Conservation (phyloP, 371 early-diverging fungal genomes). For the Sporodiniella umbellata region DNA sequence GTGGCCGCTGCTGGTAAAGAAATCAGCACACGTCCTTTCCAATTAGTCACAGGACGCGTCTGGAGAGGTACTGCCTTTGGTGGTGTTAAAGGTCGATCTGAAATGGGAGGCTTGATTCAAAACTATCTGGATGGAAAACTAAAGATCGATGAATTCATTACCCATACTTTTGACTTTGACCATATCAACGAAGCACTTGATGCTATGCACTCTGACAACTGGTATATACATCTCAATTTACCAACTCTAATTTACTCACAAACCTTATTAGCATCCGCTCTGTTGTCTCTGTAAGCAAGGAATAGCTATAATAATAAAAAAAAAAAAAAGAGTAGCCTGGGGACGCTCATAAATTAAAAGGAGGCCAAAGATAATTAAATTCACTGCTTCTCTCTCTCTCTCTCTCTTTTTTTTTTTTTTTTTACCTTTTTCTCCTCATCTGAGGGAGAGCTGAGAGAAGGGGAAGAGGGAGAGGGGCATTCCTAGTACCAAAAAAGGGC, state of each 20-base stretch:
- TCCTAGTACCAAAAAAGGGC: no score
- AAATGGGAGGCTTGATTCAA: constrained; percentile 86
- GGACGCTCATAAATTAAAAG: no score
- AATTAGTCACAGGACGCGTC: constrained; percentile 89
- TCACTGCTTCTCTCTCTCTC: no score
- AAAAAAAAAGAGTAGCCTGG: no score
- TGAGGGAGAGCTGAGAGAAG: no score
- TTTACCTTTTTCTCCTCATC: no score
- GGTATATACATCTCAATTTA: constrained; percentile 34
- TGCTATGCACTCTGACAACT: constrained; percentile 77
- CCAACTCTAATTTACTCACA: neutral
- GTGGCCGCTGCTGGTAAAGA: constrained; percentile 94
- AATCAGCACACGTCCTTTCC: constrained; percentile 92
- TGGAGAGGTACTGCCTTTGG: constrained; percentile 98
- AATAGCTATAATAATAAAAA: no score
- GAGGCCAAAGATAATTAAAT: no score
- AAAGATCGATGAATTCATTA: constrained; percentile 90
- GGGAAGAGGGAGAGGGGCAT: no score
- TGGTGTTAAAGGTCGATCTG: constrained; percentile 92
- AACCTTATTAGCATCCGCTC: constrained; percentile 53
- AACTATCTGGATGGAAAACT: constrained; percentile 80
- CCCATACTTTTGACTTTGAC: constrained; percentile 73
- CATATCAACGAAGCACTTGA: constrained; percentile 94
- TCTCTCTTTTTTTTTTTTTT: no score
- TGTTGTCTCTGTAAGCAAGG: constrained; percentile 43